phyloP scores from a whole-genome alignment of 2,329 filamentous ascomycete species.

The Scedosporium aurantiacum region DNA sequence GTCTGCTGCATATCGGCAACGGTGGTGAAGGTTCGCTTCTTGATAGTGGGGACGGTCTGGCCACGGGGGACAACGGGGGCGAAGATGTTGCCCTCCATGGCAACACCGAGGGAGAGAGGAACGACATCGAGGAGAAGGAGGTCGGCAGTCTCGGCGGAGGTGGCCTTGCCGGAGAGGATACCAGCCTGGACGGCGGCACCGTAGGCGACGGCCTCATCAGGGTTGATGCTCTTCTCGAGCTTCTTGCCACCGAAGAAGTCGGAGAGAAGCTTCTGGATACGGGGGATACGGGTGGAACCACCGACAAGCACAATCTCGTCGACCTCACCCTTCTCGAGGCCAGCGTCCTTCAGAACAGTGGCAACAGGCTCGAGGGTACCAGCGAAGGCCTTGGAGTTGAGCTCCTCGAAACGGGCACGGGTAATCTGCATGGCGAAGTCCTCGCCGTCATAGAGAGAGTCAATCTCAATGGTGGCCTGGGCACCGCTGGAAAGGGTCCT shows the following conservation, averaged over 20 bases:
- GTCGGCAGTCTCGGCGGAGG: conserved; percentile 85
- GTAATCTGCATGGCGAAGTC: conserved; percentile 97
- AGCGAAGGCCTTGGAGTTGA: conserved; percentile 90
- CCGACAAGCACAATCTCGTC: conserved; percentile 98
- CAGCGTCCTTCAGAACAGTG: conserved; percentile 91
- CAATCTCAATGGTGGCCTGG: conserved; percentile 96
- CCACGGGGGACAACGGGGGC: conserved; percentile 81
- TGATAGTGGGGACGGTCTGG: conserved; percentile 64
- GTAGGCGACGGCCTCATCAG: conserved; percentile 97
- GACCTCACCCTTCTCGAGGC: conserved; percentile 78
- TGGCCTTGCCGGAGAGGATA: conserved; percentile 97
- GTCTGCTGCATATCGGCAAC: conserved; percentile 67
- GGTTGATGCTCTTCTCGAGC: conserved; percentile 99
- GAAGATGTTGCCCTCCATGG: conserved; percentile 99
- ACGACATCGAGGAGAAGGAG: conserved; percentile 93
- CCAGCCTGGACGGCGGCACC: conserved; percentile 97
- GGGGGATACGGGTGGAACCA: conserved; percentile 97
- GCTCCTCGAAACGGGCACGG: conserved; percentile 96
- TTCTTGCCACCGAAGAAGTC: conserved; percentile 99
- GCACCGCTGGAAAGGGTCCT: conserved; percentile 95
- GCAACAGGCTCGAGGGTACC: conserved; percentile 91
- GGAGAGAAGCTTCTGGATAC: conserved; percentile 96
- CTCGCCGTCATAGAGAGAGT: conserved; percentile 95
- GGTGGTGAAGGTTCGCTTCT: conserved; percentile 86
- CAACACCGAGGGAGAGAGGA: conserved; percentile 93